phyloP scores from a whole-genome alignment of 805 yeast species.

The Limtongozyma cylindracea region DNA sequence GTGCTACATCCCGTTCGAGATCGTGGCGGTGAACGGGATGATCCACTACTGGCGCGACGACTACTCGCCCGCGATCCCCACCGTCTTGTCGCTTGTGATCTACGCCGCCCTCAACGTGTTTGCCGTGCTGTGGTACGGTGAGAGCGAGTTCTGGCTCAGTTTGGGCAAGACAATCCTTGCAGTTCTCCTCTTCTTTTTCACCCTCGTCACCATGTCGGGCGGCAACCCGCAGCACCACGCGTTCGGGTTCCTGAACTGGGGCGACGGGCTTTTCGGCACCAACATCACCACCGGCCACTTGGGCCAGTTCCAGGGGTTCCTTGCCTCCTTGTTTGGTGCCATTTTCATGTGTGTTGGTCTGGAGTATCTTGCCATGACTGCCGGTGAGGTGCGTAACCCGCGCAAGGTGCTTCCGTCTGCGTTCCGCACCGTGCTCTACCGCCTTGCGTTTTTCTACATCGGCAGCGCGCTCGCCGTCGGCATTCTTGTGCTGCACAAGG shows the following conservation, averaged over 20 bases:
- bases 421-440: slow-evolving; percentile 44
- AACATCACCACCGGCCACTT: slow-evolving; percentile 15
- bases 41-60: slow-evolving; percentile 65
- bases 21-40: slow-evolving; percentile 56
- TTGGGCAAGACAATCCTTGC: slow-evolving; percentile 11
- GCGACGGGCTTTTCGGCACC: slow-evolving; percentile 3
- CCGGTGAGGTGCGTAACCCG: slow-evolving; percentile 59
- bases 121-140: slow-evolving; percentile 25
- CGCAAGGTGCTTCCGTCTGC: slow-evolving; percentile 55
- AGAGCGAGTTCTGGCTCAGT: slow-evolving; percentile 22
- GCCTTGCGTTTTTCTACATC: slow-evolving; percentile 42
- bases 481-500: slow-evolving; percentile 45
- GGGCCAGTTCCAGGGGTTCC: slow-evolving; percentile 51
- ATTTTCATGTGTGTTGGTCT: slow-evolving; percentile 71
- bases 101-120: slow-evolving; percentile 24
- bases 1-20: slow-evolving; percentile 62
- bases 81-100: slow-evolving; percentile 36
- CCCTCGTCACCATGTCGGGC: slow-evolving; percentile 4
- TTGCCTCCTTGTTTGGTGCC: slow-evolving; percentile 45
- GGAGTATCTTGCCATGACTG: slow-evolving; percentile 65
- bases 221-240: slow-evolving; percentile 5
- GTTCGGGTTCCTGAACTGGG: slow-evolving; percentile 4
- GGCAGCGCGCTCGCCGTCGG: slow-evolving; percentile 65
- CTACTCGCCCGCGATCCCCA: slow-evolving; percentile 44
- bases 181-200: slow-evolving; percentile 2